Base-by-base conservation (phyloP, 2,329 filamentous ascomycete genomes). In the Cladosporium austrohemisphaericum region DNA sequence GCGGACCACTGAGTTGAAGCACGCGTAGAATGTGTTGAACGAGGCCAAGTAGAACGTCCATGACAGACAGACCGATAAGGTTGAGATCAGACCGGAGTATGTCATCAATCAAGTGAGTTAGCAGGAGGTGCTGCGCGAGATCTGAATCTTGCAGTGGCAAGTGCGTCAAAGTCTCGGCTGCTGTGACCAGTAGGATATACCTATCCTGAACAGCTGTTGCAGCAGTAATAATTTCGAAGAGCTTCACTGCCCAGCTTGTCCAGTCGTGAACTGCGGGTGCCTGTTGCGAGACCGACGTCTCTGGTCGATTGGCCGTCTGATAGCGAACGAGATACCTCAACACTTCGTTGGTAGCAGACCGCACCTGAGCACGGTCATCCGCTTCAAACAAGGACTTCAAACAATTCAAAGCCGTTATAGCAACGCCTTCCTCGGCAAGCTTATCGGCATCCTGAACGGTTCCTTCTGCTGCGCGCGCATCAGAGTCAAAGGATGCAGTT, bases 191-290 rank as follows among this genome's bases (percentile, higher is more conserved):
- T 50, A 97, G 93, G 31, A 92, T 82, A 70, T 95, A 97, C 47
- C 93, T 86, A 63, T 95, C 89, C 66, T 97, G 92, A 1, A 97
- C 91, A 0, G 93, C 90, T 0, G 90, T 86, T 90, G 91, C 97
- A 51, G 83, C 81, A 13, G 89, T 84, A 46, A 92, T 78, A 54
- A 91, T 78, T 60, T 85, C 81, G 65, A 94, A 88, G 43, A 97
- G 76, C 50, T 83, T 85, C 20, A 89, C 85, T 1, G 89, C 85
- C 92, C 92, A 97, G 36, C 74, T 71, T 58, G 41, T 38, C 48
- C 48, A 50, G 13, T 50, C 48, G 10, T 20, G 14, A 18, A 50
- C 48, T 16, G 79, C 76, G 35, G 44, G 41, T 20, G 51, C 49
- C n/a, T 31, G 23, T 25, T 46, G 33, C 5, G 38, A 45, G 3